phyloP scores from a whole-genome alignment of 768 basidiomycete species.

The Suillus spraguei region DNA sequence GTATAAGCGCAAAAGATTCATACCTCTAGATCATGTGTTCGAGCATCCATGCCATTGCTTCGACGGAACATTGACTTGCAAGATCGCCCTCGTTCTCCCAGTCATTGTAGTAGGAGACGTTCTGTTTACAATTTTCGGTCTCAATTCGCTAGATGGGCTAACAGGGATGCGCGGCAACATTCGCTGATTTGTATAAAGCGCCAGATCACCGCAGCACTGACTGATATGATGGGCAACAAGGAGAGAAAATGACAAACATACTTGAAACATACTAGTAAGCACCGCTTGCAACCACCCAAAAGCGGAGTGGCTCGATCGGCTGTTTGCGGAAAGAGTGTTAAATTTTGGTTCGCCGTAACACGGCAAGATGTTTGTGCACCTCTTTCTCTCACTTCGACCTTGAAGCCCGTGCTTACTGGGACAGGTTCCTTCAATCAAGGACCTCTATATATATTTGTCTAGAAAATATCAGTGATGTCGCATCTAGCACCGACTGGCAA shows the following conservation, averaged over 20 bases:
- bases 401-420: background rate
- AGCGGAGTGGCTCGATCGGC: background rate
- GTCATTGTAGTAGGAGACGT: background rate
- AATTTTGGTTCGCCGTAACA: slow-evolving; percentile 9
- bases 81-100: slow-evolving; percentile 97
- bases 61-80: slow-evolving; percentile 79
- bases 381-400: slow-evolving; percentile 5
- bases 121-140: background rate
- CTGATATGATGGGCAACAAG: background rate
- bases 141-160: background rate
- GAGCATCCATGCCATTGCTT: slow-evolving; percentile 99
- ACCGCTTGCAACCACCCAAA: background rate
- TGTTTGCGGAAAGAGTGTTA: slow-evolving; percentile 7
- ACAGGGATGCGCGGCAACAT: background rate
- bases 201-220: background rate
- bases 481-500: slow-evolving; percentile 52
- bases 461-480: slow-evolving; percentile 47
- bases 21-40: slow-evolving; percentile 79
- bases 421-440: slow-evolving; percentile 1
- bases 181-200: background rate
- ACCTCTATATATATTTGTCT: background rate
- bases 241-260: background rate
- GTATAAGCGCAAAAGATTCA: slow-evolving; percentile 21
- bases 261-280: background rate
- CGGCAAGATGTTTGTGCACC: background rate